These are phyloP conservation scores for Yamadazyma tumulicola DNA, from an alignment of 805 yeast genomes.

Conservation along the genomic window DNA sequence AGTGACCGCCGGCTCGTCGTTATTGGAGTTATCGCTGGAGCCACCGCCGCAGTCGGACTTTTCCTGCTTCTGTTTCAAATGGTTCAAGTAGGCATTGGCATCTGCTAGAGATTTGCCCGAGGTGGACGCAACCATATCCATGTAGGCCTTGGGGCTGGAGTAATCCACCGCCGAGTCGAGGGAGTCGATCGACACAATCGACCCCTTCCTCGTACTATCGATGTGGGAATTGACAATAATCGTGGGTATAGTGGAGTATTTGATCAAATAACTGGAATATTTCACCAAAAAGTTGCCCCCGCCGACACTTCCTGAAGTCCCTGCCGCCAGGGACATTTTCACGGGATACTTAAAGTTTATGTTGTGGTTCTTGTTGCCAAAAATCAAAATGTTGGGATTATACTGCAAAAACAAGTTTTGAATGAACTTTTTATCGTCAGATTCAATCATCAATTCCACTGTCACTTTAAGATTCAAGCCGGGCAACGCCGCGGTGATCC, in stretches of 20 bases:
- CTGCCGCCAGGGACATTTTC: constrained; percentile 20
- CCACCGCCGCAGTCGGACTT: too few species aligned
- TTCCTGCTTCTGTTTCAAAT: neutral
- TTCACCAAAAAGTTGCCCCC: constrained; percentile 32
- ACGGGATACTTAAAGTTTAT: constrained; percentile 41
- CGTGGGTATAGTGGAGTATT: constrained; percentile 39
- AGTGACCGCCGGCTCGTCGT: constrained; percentile 21
- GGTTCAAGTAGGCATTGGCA: neutral
- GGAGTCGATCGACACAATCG: constrained; percentile 4
- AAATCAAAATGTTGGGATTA: constrained; percentile 35
- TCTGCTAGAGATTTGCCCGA: constrained; percentile 7
- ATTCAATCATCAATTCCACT: constrained; percentile 34
- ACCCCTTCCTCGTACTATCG: neutral
- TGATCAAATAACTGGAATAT: constrained; percentile 34
- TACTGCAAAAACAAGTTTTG: constrained; percentile 37
- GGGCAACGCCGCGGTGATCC: constrained; percentile 15
- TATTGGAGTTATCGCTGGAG: constrained; percentile 21
- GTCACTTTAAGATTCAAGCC: constrained; percentile 33
- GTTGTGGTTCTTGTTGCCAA: constrained; percentile 38
- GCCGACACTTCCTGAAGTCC: too few species aligned
- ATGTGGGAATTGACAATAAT: constrained; percentile 20
- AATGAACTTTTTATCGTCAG: constrained; percentile 30
- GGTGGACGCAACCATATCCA: constrained; percentile 1
- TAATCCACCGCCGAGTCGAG: neutral
- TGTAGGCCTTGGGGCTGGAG: constrained; percentile 5